phyloP scores from a whole-genome alignment of 2,329 filamentous ascomycete species.

The Pseudogymnoascus sp. region DNA sequence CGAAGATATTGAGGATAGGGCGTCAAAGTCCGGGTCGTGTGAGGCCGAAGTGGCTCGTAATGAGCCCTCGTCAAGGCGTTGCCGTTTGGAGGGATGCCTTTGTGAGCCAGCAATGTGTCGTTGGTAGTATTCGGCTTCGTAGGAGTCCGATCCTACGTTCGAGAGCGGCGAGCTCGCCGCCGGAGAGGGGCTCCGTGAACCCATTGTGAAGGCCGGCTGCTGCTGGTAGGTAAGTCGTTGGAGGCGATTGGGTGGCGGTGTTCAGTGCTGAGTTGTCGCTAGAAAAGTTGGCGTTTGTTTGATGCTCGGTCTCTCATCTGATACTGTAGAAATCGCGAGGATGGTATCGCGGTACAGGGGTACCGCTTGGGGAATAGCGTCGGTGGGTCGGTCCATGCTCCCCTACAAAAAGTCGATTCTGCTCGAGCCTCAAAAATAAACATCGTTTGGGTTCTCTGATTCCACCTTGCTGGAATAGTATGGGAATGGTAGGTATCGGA shows the following conservation, averaged over 20 bases:
- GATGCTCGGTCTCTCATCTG: constrained; percentile 5
- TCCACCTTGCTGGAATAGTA: not conserved
- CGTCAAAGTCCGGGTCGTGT: constrained; percentile 41
- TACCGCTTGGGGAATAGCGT: constrained; percentile 3
- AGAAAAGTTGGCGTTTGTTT: not conserved
- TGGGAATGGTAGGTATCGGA: not conserved
- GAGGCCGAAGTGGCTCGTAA: constrained; percentile 20
- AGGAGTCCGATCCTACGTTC: constrained; percentile 55
- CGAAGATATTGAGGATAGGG: constrained; percentile 69
- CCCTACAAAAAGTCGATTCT: constrained; percentile 5
- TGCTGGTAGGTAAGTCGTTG: not conserved
- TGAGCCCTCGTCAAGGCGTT: constrained; percentile 23
- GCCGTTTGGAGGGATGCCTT: constrained; percentile 29
- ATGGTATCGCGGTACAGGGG: not conserved
- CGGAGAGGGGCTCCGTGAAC: constrained; percentile 41
- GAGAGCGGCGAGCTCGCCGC: constrained; percentile 53
- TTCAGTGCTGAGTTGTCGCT: not conserved
- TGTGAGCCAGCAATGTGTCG: constrained; percentile 35
- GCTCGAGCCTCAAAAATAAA: constrained; percentile 3
- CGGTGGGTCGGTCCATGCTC: constrained; percentile 3
- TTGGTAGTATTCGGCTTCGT: constrained; percentile 48
- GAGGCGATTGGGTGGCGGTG: not conserved
- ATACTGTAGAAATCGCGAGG: constrained; percentile 4
- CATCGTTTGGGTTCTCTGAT: not conserved
- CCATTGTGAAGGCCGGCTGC: constrained; percentile 29